A percentile compares a stretch with the other conserved stretches of the same genome.
Conservation (phyloP, 2,329 filamentous ascomycete species). For the Talaromyces sp. region DNA sequence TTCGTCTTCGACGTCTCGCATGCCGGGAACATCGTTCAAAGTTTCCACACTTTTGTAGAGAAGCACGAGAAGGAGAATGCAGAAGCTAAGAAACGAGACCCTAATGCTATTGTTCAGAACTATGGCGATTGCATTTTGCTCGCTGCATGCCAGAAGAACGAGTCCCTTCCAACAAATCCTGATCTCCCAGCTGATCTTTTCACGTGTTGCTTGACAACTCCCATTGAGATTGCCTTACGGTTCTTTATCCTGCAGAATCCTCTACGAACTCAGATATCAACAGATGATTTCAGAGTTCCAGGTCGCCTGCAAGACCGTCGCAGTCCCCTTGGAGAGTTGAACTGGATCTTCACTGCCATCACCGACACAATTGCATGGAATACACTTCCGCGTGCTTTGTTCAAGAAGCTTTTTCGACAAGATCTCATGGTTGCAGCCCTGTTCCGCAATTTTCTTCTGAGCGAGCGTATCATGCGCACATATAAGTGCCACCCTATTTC, state of each 20-base stretch:
- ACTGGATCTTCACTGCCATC: conserved; percentile 99
- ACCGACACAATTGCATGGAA: conserved; percentile 99
- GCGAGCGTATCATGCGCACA: conserved; percentile 92
- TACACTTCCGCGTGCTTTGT: conserved; percentile 82
- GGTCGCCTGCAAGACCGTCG: conserved; percentile 89
- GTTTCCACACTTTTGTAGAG: conserved; percentile 91
- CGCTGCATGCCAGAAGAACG: conserved; percentile 85
- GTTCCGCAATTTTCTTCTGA: conserved; percentile 93
- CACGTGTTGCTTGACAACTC: conserved; percentile 92
- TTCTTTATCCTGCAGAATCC: conserved; percentile 97
- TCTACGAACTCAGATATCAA: conserved; percentile 65
- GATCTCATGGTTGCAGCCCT: conserved; percentile 98
- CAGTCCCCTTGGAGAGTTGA: conserved; percentile 91
- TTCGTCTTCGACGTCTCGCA: conserved; percentile 99
- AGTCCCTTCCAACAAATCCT: conserved; percentile 93
- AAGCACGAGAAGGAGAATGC: conserved; percentile 91
- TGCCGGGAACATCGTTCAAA: conserved; percentile 90
- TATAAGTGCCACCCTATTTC: conserved; percentile 96
- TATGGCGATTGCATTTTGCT: conserved; percentile 90
- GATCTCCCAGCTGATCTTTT: conserved; percentile 92
- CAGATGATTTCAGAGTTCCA: conserved; percentile 85
- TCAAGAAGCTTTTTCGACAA: conserved; percentile 95
- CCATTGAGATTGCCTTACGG: conserved; percentile 94
- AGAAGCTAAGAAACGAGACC: conserved; percentile 74
- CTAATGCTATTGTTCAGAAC: conserved; percentile 62